phyloP scores from a whole-genome alignment of 805 yeast species.

The Metschnikowia arizonensis region DNA sequence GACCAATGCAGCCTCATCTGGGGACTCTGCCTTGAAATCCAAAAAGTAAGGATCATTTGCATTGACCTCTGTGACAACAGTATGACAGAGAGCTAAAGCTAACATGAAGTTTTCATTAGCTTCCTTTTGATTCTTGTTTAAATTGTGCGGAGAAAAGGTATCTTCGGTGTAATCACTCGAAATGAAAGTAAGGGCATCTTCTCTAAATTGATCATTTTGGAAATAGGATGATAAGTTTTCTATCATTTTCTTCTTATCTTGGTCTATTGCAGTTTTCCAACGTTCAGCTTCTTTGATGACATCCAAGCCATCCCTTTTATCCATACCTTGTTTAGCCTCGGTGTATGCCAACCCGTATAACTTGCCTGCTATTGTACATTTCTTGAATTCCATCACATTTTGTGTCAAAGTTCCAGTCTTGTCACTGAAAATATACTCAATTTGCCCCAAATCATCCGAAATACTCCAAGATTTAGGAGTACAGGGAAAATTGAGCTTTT shows the following conservation, averaged over 20 bases:
- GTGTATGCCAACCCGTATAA: slow-evolving; percentile 79
- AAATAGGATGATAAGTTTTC: slow-evolving; percentile 29
- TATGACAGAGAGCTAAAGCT: slow-evolving; percentile 68
- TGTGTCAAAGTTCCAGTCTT: slow-evolving; percentile 84
- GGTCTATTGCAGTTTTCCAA: slow-evolving; percentile 48
- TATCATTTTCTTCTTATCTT: slow-evolving; percentile 49
- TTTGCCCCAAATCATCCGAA: slow-evolving; percentile 82
- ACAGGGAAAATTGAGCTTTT: slow-evolving; percentile 70
- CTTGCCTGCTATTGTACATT: slow-evolving; percentile 69
- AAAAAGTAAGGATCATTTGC: slow-evolving; percentile 37
- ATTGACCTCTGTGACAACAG: slow-evolving; percentile 60
- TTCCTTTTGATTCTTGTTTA: slow-evolving; percentile 31
- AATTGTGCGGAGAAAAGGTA: slow-evolving; percentile 33
- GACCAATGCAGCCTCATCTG: slow-evolving; percentile 81
- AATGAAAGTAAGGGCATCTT: slow-evolving; percentile 50
- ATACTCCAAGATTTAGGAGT: slow-evolving; percentile 83
- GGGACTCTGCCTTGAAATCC: slow-evolving; percentile 72
- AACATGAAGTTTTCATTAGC: slow-evolving; percentile 58
- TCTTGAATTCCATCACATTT: slow-evolving; percentile 81
- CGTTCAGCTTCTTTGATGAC: slow-evolving; percentile 62
- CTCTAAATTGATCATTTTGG: slow-evolving; percentile 47
- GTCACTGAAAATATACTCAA: slow-evolving; percentile 80
- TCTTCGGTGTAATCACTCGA: slow-evolving; percentile 59
- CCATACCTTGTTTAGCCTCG: slow-evolving; percentile 74
- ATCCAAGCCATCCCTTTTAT: slow-evolving; percentile 74